These are phyloP conservation scores for Ehretia macrophylla DNA, from an alignment of 257 asterid species.

Conservation along the genomic window DNA sequence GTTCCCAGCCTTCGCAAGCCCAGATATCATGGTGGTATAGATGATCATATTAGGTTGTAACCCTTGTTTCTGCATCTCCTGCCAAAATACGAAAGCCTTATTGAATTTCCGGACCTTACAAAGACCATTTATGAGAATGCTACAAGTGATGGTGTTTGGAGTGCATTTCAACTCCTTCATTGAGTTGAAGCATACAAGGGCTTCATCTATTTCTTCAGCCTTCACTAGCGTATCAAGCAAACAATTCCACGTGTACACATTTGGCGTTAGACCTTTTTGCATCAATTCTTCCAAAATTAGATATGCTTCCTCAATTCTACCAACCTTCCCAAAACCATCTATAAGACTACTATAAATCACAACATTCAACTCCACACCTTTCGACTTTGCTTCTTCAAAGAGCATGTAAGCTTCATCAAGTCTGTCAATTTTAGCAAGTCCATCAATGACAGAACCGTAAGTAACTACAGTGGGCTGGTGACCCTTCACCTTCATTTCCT, in stretches of 20 bases:
- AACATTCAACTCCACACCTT: slow-evolving; percentile 56
- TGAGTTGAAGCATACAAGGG: slow-evolving; percentile 91
- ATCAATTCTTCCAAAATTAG: slow-evolving; percentile 90
- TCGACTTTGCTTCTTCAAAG: slow-evolving; percentile 95
- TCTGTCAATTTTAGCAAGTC: slow-evolving; percentile 96
- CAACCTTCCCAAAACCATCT: slow-evolving; percentile 94
- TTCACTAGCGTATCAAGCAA: slow-evolving; percentile 89
- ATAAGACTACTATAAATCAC: slow-evolving; percentile 84
- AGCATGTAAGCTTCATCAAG: slow-evolving; percentile 98
- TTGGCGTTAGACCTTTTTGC: slow-evolving; percentile 70
- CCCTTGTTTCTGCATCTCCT: slow-evolving; percentile 91
- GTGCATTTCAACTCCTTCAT: slow-evolving; percentile 73
- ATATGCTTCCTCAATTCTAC: slow-evolving; percentile 94
- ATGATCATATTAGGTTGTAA: slow-evolving; percentile 69
- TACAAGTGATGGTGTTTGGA: slow-evolving; percentile 57
- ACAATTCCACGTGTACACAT: slow-evolving; percentile 91
- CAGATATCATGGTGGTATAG: slow-evolving; percentile 83
- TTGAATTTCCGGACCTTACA: slow-evolving; percentile 84
- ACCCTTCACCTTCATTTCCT: slow-evolving; percentile 89
- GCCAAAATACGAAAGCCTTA: slow-evolving; percentile 97
- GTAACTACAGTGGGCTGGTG: slow-evolving; percentile 79
- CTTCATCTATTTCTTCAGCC: slow-evolving; percentile 90
- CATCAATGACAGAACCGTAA: slow-evolving; percentile 88
- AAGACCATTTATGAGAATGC: slow-evolving; percentile 82
- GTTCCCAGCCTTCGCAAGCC: slow-evolving; percentile 94